phyloP scores from a whole-genome alignment of 2,329 filamentous ascomycete species.

The Pseudogymnoascus sp. region DNA sequence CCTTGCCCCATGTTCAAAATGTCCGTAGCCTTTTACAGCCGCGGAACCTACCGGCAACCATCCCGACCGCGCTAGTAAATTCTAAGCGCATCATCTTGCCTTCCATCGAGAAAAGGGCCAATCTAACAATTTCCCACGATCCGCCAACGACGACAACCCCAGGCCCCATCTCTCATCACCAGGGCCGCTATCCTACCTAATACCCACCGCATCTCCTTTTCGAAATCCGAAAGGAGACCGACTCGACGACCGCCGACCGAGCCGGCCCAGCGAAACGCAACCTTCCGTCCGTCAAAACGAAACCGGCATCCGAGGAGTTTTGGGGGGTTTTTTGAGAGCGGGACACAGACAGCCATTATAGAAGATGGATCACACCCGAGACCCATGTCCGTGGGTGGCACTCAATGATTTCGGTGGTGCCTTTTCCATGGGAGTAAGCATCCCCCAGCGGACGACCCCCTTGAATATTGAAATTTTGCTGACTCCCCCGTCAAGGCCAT shows the following conservation, averaged over 20 bases:
- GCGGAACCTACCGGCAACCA: constrained; percentile 5
- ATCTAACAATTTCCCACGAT: constrained; percentile 5
- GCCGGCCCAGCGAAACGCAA: neutral
- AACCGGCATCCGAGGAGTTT: neutral
- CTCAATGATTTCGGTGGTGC: constrained; percentile 97
- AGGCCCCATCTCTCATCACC: constrained; percentile 3
- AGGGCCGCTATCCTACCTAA: constrained; percentile 1
- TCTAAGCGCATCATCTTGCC: constrained; percentile 9
- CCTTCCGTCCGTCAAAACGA: neutral
- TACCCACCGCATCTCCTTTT: neutral
- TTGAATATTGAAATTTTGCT: constrained; percentile 1
- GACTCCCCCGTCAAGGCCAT: constrained; percentile 46
- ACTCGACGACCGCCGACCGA: neutral
- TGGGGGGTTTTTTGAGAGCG: neutral
- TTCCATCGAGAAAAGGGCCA: constrained; percentile 6
- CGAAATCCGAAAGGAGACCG: neutral
- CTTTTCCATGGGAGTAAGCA: constrained; percentile 81
- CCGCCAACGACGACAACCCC: constrained; percentile 2
- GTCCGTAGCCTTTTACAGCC: neutral
- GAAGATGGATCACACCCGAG: constrained; percentile 86
- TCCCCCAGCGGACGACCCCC: neutral
- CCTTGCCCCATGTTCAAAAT: neutral
- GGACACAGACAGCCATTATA: constrained; percentile 20
- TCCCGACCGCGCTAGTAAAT: constrained; percentile 10
- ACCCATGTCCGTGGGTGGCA: constrained; percentile 94